Conservation (phyloP, 108 stramenopile species). For the Aurantiochytrium sp. region DNA sequence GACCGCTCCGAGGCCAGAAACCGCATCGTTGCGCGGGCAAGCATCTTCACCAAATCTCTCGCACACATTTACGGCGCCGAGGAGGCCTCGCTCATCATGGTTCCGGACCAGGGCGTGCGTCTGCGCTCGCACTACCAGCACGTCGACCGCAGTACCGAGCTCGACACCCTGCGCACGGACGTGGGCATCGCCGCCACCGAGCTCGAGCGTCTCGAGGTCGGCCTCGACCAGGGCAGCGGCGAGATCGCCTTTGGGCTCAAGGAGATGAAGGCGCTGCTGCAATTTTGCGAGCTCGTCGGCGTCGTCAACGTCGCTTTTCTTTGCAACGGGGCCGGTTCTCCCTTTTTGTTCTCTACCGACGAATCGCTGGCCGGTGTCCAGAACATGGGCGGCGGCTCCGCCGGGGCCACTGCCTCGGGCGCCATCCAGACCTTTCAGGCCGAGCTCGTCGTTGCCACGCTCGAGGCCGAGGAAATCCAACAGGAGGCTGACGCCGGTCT, state of each 20-base stretch:
- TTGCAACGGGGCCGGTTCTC: neutral
- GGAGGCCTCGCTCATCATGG: neutral
- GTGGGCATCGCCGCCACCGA: neutral
- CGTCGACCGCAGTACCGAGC: neutral
- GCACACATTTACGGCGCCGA: neutral
- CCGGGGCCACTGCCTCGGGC: neutral
- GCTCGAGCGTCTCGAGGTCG: neutral
- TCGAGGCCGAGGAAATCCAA: neutral
- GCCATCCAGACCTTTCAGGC: conserved; percentile 13
- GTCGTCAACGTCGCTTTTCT: neutral
- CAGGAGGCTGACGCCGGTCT: neutral
- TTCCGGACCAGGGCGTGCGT: neutral
- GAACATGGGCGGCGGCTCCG: neutral
- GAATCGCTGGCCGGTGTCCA: neutral
- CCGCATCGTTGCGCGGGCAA: neutral
- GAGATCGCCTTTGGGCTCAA: conserved; percentile 28
- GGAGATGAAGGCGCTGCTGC: neutral
- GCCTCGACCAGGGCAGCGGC: neutral
- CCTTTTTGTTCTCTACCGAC: conserved; percentile 10
- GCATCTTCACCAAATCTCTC: neutral
- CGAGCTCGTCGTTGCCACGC: conserved; percentile 6
- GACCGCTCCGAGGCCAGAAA: neutral
- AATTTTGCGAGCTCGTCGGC: neutral
- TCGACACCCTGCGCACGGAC: neutral
- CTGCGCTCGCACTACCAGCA: neutral